Base-by-base conservation (phyloP, 805 yeast genomes). In the Barnettozyma vustinii region DNA sequence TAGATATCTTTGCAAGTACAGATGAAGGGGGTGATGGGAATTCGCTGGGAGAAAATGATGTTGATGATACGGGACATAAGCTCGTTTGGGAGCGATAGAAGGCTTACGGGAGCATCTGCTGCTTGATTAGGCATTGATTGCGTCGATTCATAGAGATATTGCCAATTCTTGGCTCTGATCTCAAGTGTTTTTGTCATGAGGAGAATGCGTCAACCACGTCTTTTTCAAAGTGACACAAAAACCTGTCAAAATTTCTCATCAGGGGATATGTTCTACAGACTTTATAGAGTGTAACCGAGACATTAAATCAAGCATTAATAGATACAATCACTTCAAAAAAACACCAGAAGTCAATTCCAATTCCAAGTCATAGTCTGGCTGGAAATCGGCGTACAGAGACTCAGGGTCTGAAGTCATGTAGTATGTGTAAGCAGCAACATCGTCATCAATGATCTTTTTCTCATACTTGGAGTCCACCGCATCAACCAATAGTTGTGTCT, bases 331-430 rank as follows among this genome's bases (percentile, higher is more conserved):
- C 9, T 39, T 39, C 18, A 59, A 48, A 39, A 63, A 57, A 10
- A 62, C 62, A 5, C 66, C 69, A 15, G 61, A 55, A 6, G 61
- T 40, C 37, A 58, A 39, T 23, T 58, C 63, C 7, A 66, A 52
- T 61, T 79, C 84, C 44, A 61, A 73, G 54, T 81, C 84, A 40
- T 70, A 73, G 50, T 85, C 91, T 2, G 85, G 81, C 66, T 84
- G 90, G 65, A 85, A 83, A 56, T 86, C 94, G 41, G 81, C 71
- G 66, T 81, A 87, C 51, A 86, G 65, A 4, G 84, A 70, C 57
- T 82, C 91, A 6, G 85, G 80, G 62, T 85, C 90, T 12, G 78
- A 78, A 16, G 73, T 71, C 65, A 78, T 72, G 50, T 76, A 73
- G 55, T 72, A 76, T 4, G 91, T 84, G 67, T 77, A 85, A 18